Evolutionary conservation across 345 rosid species (phyloP).

Genomic region (Crucihimalaya himalaica): DNA sequence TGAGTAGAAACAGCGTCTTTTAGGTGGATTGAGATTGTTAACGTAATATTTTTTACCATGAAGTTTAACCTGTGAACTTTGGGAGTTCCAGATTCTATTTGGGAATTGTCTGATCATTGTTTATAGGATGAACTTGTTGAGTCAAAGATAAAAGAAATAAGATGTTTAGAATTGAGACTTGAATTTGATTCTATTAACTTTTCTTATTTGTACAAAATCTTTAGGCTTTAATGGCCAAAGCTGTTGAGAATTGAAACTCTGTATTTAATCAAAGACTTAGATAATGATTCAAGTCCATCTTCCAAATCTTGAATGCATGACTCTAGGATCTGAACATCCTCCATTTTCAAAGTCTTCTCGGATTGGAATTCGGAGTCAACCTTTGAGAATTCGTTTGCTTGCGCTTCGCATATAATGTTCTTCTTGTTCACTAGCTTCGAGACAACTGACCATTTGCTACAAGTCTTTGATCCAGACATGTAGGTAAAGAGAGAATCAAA

Average conservation of each 20-base stretch:
- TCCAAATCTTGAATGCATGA: constrained; percentile 46
- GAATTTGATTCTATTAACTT: neutral
- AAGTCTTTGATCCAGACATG: constrained; percentile 29
- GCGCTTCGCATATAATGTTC: neutral
- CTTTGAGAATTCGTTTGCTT: constrained; percentile 15
- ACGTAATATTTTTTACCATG: neutral
- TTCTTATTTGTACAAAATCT: neutral
- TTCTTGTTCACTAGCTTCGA: constrained; percentile 27
- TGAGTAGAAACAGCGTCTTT: neutral
- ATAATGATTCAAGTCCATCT: constrained; percentile 40
- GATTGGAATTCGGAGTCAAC: constrained; percentile 31
- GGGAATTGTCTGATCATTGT: neutral
- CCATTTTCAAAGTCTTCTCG: constrained; percentile 7
- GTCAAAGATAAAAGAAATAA: neutral
- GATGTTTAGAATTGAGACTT: neutral
- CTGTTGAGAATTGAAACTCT: constrained; percentile 45
- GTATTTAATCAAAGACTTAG: constrained; percentile 27
- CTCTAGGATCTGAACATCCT: constrained; percentile 40
- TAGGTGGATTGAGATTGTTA: constrained; percentile 12
- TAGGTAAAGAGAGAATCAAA: constrained; percentile 35
- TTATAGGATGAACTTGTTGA: constrained; percentile 1
- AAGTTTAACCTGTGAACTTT: neutral
- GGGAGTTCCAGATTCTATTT: neutral
- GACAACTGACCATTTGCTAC: neutral
- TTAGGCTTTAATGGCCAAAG: constrained; percentile 33